Evolutionary conservation across 768 basidiomycete species (phyloP).

Genomic region (Guyanaporus albipodus): DNA sequence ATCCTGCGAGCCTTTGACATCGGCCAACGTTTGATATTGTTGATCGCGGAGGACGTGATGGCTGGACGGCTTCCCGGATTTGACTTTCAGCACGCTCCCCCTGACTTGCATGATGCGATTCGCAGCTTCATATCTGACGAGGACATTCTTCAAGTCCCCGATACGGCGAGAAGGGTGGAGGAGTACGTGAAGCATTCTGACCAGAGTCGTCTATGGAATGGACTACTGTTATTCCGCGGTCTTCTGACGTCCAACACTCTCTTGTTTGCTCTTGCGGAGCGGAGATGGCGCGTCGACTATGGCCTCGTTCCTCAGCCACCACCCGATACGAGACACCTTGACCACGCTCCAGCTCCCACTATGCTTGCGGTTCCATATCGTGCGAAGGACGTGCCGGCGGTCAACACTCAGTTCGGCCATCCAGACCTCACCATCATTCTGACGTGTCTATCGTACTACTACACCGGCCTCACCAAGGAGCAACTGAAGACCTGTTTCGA

Average conservation of each 20-base stretch:
- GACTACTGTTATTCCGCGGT: background rate
- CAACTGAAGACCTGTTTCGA: background rate
- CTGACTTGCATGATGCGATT: background rate
- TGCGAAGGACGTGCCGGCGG: background rate
- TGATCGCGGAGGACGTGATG: too few relatives aligned
- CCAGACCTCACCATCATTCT: background rate
- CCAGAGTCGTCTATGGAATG: background rate
- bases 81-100: too few relatives aligned
- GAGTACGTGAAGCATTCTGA: background rate
- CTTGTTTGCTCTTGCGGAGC: background rate
- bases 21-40: too few relatives aligned
- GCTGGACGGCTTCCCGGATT: too few relatives aligned
- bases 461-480: background rate
- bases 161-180: background rate
- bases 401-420: background rate
- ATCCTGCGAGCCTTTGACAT: too few relatives aligned
- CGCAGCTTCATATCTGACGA: background rate
- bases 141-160: background rate
- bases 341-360: background rate
- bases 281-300: background rate
- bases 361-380: background rate
- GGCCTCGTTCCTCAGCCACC: background rate
- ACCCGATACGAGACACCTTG: too few relatives aligned
- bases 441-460: background rate
- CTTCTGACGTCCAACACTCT: background rate